Evolutionary conservation across 805 yeast species (phyloP), one percentile per base, ranked within the genome.

Genomic region (Spathaspora gorwiae): DNA sequence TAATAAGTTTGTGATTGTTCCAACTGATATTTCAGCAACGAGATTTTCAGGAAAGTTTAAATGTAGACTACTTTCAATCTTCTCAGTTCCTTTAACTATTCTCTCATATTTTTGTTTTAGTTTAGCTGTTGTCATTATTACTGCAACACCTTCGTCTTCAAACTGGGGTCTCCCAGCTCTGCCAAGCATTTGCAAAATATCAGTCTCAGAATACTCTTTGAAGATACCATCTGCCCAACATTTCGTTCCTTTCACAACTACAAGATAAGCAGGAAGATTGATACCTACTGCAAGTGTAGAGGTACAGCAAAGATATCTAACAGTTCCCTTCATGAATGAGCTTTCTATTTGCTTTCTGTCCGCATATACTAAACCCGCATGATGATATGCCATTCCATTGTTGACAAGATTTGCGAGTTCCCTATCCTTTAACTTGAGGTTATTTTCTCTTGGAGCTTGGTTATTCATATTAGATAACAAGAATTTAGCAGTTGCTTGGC

Each of bases 131-230:
- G 84, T 79, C 66, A 78, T 62, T 12, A 79, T 68, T 1, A 78
- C 68, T 2, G 79, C 77, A 4, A 73, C 77, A 2, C 78, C 78
- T 32, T 70, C 71, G 3, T 65, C 67, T 52, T 79, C 83, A 55
- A 69, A 78, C 30, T 76, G 80, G 0, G 84, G 83, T 40, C 84
- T 67, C 3, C 86, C 85, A 3, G 85, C 84, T 52, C 85, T 66
- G 3, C 84, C 85, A 57, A 81, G 72, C 86, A 81, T 81, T 51
- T 81, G 85, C 36, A 78, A 57, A 29, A 80, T 61, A 46, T 80
- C 84, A 24, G 79, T 60, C 39, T 76, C 79, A 2, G 80, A 68
- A 54, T 80, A 80, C 47, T 81, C 85, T 32, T 62, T 63, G 48
- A 74, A 67, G 44, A 67, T 74, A 19, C 75, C 74, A 15, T 72